A percentile compares a stretch with the other conserved stretches of the same genome.
These are phyloP conservation scores for Aspergillaceae sp. DNA, from an alignment of 2,329 filamentous ascomycete genomes.

Conservation along the genomic window DNA sequence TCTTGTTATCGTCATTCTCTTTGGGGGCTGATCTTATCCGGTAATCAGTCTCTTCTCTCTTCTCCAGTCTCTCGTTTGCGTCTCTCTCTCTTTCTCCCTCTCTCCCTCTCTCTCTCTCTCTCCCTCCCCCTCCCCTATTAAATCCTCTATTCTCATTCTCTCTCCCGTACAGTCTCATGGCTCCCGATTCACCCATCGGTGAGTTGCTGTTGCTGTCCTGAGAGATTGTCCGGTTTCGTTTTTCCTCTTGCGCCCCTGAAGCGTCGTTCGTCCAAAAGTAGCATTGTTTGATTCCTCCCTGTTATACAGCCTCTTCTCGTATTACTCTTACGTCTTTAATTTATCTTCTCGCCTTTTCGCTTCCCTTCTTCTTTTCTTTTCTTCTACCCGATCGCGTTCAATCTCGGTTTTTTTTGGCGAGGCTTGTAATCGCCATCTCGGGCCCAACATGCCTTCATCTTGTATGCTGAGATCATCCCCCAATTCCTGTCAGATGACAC, in stretches of 20 bases:
- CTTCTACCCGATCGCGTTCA: neutral
- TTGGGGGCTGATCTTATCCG: no score
- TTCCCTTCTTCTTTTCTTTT: neutral
- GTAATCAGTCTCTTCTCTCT: conserved; percentile 2
- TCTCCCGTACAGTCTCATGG: conserved; percentile 3
- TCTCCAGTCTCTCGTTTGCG: conserved; percentile 5
- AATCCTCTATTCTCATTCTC: conserved; percentile 1
- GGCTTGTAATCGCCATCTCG: no score
- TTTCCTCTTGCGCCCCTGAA: conserved; percentile 1
- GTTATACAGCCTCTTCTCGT: no score
- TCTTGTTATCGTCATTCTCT: conserved; percentile 3
- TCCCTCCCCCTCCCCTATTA: conserved; percentile 3
- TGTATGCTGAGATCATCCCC: neutral
- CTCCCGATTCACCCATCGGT: conserved; percentile 7
- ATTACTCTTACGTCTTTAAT: neutral
- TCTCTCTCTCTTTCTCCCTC: conserved; percentile 7
- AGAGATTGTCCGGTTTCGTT: conserved; percentile 3
- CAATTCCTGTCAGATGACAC: neutral
- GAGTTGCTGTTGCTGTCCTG: conserved; percentile 4
- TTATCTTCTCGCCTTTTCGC: neutral
- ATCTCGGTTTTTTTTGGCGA: no score
- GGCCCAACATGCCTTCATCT: neutral
- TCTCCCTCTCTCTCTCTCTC: conserved; percentile 5
- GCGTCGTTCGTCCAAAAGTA: neutral
- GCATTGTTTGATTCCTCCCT: no score